These are phyloP conservation scores for Cryptococcus deneoformans DNA, from an alignment of 1,284 basidiomycete genomes.

Conservation along the genomic window DNA sequence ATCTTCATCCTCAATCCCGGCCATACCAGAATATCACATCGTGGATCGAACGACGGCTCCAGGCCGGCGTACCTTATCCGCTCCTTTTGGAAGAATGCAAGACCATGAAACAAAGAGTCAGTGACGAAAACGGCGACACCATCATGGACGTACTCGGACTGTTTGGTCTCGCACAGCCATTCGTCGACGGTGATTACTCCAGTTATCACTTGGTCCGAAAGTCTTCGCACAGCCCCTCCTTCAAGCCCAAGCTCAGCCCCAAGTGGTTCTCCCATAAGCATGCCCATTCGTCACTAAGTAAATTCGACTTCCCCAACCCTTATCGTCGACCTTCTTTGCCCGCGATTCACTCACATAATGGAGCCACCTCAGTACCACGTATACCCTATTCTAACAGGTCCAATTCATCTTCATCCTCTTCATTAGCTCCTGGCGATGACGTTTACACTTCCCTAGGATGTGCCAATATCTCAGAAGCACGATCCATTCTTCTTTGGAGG, in stretches of 20 bases:
- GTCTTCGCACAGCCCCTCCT: slow-evolving; percentile 4
- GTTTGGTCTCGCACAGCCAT: neutral
- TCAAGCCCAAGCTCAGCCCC: slow-evolving; percentile 6
- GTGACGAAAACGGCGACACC: neutral
- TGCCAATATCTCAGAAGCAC: slow-evolving; percentile 6
- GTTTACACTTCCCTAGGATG: slow-evolving; percentile 8
- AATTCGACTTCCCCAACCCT: neutral
- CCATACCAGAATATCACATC: slow-evolving; percentile 10
- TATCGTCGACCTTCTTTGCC: slow-evolving; percentile 34
- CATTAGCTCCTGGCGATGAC: neutral
- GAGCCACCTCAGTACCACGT: neutral
- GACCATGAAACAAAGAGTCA: neutral
- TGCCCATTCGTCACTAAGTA: slow-evolving; percentile 13
- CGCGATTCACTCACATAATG: slow-evolving; percentile 5
- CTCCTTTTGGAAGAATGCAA: slow-evolving; percentile 14
- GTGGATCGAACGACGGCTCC: slow-evolving; percentile 30
- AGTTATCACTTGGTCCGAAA: neutral
- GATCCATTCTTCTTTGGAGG: slow-evolving; percentile 17
- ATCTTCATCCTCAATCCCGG: neutral
- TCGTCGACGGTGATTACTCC: neutral
- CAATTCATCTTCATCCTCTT: neutral
- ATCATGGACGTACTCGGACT: neutral
- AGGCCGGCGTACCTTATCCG: slow-evolving; percentile 13
- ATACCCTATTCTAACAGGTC: slow-evolving; percentile 1
- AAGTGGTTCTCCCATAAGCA: slow-evolving; percentile 27